These are phyloP conservation scores for Fusarium avenaceum DNA, from an alignment of 2,329 filamentous ascomycete species.

Conservation along the genomic window DNA sequence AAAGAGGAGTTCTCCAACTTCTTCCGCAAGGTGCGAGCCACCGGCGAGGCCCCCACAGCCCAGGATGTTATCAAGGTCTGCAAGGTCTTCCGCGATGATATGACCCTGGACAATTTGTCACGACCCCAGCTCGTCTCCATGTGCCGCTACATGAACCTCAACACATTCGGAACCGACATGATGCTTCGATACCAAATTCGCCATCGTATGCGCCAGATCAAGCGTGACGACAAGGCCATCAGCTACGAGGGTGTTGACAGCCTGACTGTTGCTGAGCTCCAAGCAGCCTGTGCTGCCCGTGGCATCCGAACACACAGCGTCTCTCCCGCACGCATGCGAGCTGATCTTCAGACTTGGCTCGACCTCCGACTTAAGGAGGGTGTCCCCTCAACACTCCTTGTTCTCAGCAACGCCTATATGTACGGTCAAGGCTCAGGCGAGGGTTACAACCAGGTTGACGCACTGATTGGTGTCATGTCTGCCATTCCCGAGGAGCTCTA, in stretches of 20 bases:
- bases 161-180: slow-evolving; percentile 96
- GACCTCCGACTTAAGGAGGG: slow-evolving; percentile 93
- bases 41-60: slow-evolving; percentile 87
- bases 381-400: slow-evolving; percentile 95
- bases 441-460: slow-evolving; percentile 90
- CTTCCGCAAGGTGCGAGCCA: slow-evolving; percentile 94
- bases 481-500: slow-evolving; percentile 98
- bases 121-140: slow-evolving; percentile 96
- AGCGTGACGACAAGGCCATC: slow-evolving; percentile 96
- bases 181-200: slow-evolving; percentile 98
- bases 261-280: slow-evolving; percentile 91
- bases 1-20: slow-evolving; percentile 96
- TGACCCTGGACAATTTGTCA: slow-evolving; percentile 97
- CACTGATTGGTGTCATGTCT: slow-evolving; percentile 90
- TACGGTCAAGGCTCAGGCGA: slow-evolving; percentile 92
- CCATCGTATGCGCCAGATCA: slow-evolving; percentile 99
- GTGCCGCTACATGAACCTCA: slow-evolving; percentile 98
- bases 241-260: slow-evolving; percentile 93
- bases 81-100: slow-evolving; percentile 98
- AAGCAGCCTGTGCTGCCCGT: slow-evolving; percentile 90
- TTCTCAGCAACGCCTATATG: slow-evolving; percentile 97
- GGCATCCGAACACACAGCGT: slow-evolving; percentile 94
- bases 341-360: slow-evolving; percentile 93
- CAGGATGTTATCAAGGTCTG: slow-evolving; percentile 98
- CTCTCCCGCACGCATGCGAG: slow-evolving; percentile 86